Conservation (phyloP, 305 asterid species). For the Fraxinus xanthoxyloides region DNA sequence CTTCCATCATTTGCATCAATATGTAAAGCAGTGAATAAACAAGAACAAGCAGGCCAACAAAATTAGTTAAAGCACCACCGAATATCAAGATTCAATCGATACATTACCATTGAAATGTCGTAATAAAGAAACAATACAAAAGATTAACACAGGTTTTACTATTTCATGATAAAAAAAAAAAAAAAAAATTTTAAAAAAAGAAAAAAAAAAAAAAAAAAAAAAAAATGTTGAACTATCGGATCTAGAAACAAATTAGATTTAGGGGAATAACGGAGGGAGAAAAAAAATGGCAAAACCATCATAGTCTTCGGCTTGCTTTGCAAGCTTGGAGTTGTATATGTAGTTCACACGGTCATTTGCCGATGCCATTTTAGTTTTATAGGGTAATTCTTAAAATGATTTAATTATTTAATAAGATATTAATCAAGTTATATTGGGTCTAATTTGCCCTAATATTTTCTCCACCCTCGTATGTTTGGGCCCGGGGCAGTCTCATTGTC, state of each 20-base stretch:
- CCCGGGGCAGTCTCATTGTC: too few species aligned
- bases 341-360: neutral
- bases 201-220: neutral
- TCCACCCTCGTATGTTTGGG: too few species aligned
- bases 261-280: neutral
- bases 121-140: neutral
- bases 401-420: too few species aligned
- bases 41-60: neutral
- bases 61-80: neutral
- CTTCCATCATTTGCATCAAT: constrained; percentile 32
- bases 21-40: constrained; percentile 3
- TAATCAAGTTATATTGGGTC: too few species aligned
- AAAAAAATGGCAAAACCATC: neutral
- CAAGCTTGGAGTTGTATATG: constrained; percentile 5
- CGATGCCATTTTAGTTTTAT: neutral
- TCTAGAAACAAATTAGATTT: neutral
- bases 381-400: too few species aligned
- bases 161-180: neutral
- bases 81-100: neutral
- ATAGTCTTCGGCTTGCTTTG: neutral
- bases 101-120: neutral
- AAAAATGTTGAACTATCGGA: neutral
- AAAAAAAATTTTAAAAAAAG: too few species aligned
- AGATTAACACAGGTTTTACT: neutral
- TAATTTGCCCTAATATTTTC: too few species aligned